Conservation (phyloP, 805 yeast genomes). For the Naumovozyma baii region DNA sequence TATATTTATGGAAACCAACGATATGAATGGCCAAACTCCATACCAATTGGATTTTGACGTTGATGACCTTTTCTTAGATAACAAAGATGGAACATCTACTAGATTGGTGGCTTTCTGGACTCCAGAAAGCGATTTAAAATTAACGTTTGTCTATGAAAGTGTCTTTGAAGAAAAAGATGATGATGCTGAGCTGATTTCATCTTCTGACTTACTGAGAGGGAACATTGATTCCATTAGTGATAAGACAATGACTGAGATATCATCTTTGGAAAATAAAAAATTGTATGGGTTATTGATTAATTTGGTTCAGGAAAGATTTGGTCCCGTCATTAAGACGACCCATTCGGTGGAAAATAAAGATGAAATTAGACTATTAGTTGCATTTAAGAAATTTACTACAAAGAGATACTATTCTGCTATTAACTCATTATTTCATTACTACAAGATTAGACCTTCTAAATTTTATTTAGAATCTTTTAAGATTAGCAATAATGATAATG, state of each 20-base stretch:
- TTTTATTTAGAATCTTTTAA: constrained; percentile 86
- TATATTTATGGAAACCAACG: constrained; percentile 58
- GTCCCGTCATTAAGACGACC: constrained; percentile 86
- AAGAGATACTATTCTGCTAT: constrained; percentile 83
- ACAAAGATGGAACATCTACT: constrained; percentile 53
- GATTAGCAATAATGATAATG: constrained; percentile 38
- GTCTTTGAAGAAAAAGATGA: constrained; percentile 28
- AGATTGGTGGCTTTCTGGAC: constrained; percentile 54
- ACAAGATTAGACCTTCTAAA: constrained; percentile 73
- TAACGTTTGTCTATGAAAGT: constrained; percentile 68
- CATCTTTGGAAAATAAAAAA: constrained; percentile 68
- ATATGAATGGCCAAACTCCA: constrained; percentile 13
- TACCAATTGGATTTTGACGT: constrained; percentile 62
- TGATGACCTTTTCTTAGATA: constrained; percentile 72
- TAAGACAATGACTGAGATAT: constrained; percentile 62
- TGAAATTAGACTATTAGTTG: constrained; percentile 83
- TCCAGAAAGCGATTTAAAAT: constrained; percentile 27
- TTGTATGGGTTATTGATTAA: constrained; percentile 65
- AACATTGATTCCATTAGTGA: constrained; percentile 69
- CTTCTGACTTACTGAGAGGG: constrained; percentile 24
- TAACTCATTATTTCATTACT: constrained; percentile 77
- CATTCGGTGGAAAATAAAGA: constrained; percentile 61
- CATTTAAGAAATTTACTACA: constrained; percentile 74
- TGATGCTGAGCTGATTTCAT: constrained; percentile 1
- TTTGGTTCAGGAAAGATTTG: constrained; percentile 64